These are phyloP conservation scores for Lachancea sp. DNA, from an alignment of 805 yeast species.

Conservation along the genomic window DNA sequence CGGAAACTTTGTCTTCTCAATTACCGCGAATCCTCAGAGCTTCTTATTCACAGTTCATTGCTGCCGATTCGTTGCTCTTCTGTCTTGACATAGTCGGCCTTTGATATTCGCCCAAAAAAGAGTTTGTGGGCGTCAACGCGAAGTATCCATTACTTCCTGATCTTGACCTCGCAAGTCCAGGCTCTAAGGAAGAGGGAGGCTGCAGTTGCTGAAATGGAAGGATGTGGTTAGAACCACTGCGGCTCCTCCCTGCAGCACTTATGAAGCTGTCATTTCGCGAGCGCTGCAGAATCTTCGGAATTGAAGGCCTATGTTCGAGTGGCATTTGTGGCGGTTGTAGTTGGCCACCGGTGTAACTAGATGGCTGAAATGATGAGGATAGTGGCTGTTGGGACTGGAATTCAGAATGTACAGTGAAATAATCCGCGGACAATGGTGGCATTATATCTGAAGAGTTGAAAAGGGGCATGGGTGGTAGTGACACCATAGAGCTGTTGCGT, in stretches of 20 bases:
- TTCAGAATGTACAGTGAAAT: constrained; percentile 5
- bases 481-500: constrained; percentile 24
- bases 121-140: constrained; percentile 18
- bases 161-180: constrained; percentile 16
- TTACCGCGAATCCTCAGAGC: no score
- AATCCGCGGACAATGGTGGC: constrained; percentile 3
- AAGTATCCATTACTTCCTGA: constrained; percentile 19
- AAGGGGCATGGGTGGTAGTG: constrained; percentile 20
- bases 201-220: constrained; percentile 10
- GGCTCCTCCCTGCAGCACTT: constrained; percentile 16
- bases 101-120: constrained; percentile 6
- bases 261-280: constrained; percentile 14
- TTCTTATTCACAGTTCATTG: constrained; percentile 6
- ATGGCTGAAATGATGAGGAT: constrained; percentile 4
- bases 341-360: not conserved
- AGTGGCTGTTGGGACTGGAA: constrained; percentile 3
- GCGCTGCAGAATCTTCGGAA: constrained; percentile 9
- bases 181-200: constrained; percentile 5
- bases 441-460: constrained; percentile 4
- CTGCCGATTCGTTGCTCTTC: constrained; percentile 5
- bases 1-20: no score
- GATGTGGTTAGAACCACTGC: constrained; percentile 23
- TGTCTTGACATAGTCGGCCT: constrained; percentile 4
- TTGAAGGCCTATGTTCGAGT: constrained; percentile 7
- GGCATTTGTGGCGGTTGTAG: constrained; percentile 6